Evolutionary conservation across 2,329 filamentous ascomycete genomes (phyloP).

Genomic region (Fusarium sp.): DNA sequence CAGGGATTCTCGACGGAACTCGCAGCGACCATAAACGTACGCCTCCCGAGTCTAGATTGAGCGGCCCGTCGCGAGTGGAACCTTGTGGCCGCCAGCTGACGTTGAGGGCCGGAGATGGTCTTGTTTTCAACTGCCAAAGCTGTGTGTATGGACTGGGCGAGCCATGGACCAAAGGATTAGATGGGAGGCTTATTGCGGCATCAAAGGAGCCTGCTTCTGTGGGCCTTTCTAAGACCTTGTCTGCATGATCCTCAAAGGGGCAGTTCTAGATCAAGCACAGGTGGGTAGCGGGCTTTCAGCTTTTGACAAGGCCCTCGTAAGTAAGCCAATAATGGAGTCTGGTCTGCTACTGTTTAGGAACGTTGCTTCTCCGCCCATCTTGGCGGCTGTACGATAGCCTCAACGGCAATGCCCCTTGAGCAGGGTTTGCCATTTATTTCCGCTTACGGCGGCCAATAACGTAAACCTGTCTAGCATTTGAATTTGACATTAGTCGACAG

Average conservation of each 20-base stretch:
- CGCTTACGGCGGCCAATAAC: background rate
- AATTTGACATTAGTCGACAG: background rate
- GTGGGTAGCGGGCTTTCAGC: background rate
- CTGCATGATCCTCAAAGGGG: background rate
- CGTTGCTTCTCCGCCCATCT: accelerated
- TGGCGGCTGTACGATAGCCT: background rate
- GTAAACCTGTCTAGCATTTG: background rate
- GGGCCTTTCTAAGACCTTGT: background rate
- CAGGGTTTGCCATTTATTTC: background rate
- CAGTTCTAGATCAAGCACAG: background rate
- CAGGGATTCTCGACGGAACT: background rate
- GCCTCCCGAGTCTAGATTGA: conserved; percentile 4
- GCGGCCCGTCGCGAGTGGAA: conserved; percentile 19
- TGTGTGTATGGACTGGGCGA: background rate
- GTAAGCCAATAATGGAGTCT: too few relatives aligned
- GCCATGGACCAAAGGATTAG: accelerated
- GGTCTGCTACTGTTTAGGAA: background rate
- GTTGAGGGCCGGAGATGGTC: background rate
- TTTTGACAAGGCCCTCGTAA: accelerated
- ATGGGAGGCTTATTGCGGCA: accelerated
- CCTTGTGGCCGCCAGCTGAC: background rate
- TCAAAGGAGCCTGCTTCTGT: accelerated
- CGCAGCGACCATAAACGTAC: background rate
- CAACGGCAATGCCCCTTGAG: background rate
- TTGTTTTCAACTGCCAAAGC: background rate